Evolutionary conservation across 2,329 filamentous ascomycete species (phyloP).

Genomic region (Colletotrichum scovillei): DNA sequence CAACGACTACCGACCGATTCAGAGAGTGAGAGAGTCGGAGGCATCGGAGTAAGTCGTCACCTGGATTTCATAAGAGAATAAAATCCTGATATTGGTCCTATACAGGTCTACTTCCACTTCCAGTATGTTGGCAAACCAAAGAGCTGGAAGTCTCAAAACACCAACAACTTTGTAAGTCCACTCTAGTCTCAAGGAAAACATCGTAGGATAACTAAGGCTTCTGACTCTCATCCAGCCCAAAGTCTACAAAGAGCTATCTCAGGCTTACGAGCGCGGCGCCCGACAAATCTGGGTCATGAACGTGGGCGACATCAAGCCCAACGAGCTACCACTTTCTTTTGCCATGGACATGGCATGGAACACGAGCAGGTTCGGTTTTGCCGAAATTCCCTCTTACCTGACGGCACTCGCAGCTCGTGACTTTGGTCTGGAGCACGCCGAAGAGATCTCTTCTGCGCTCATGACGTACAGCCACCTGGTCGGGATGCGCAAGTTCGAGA

Average conservation of each 20-base stretch:
- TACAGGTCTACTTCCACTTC: conserved; percentile 60
- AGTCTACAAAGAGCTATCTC: conserved; percentile 55
- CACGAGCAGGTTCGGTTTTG: conserved; percentile 56
- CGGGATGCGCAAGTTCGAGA: conserved; percentile 71
- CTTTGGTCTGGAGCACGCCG: conserved; percentile 61
- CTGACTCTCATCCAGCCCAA: conserved; percentile 35
- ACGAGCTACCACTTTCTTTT: conserved; percentile 67
- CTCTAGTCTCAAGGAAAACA: conserved; percentile 40
- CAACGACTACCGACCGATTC: conserved; percentile 64
- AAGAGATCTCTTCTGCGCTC: conserved; percentile 62
- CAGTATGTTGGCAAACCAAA: conserved; percentile 50
- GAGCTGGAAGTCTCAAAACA: conserved; percentile 62
- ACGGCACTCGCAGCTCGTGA: conserved; percentile 64
- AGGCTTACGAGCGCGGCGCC: conserved; percentile 66
- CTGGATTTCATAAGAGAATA: neutral
- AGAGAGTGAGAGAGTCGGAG: conserved; percentile 65
- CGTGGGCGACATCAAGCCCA: conserved; percentile 72
- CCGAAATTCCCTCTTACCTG: conserved; percentile 59
- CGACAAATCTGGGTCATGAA: conserved; percentile 74
- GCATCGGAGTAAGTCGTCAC: conserved; percentile 58
- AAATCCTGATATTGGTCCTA: neutral
- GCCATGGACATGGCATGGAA: conserved; percentile 70
- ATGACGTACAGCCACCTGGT: conserved; percentile 58
- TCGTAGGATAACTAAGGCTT: too few species aligned
- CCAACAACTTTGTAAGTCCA: conserved; percentile 62